Base-by-base conservation (phyloP, 495 filamentous ascomycete species). In the Antarctomyces pellizariae region DNA sequence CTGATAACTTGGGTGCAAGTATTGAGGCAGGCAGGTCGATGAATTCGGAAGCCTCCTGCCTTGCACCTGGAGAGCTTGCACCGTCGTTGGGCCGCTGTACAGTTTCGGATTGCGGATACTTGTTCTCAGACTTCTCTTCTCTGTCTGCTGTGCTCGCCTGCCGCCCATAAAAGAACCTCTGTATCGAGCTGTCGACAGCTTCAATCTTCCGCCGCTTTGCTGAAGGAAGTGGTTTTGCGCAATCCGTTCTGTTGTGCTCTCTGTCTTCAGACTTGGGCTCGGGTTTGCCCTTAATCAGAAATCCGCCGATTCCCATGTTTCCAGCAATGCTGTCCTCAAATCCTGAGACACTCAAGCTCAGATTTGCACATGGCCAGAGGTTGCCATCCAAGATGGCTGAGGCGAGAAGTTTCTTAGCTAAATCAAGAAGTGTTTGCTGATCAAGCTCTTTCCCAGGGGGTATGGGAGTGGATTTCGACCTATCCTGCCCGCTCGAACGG, bases 271-370 rank as follows among this genome's bases (percentile, higher is more conserved):
- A n/a, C n/a, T n/a, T n/a, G n/a, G n/a, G n/a, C n/a, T n/a, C n/a
- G n/a, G n/a, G n/a, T n/a, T n/a, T 67, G 3, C 80, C 79, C 34
- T 73, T 71, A 7, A 90, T 48, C 10, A 97, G 46, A 43, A 93
- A 97, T 2, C 64, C 56, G 17, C 73, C 71, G 35, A 97, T 97
- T 7, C 74, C 78, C 52, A 61, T 67, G 37, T 92, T 95, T 4
- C 77, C 73, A 7, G 52, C 59, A 25, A 83, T 56, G 4, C 77
- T 72, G 36, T 93, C 84, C 47, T 97, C 80, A 33, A 93, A 93
- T 3, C 82, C 79, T 11, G 68, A 65, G 28, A 97, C 77, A 39
- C 70, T 75, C 24, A 97, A 49, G 31, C 71, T 79, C 21, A 97
- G 49, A 45, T 86, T 76, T 8, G 64, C 51, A 45, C 84, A 93